Evolutionary conservation across 2,329 filamentous ascomycete genomes (phyloP), one percentile per base, ranked within the genome.

Genomic region (Aureobasidium uvarum): DNA sequence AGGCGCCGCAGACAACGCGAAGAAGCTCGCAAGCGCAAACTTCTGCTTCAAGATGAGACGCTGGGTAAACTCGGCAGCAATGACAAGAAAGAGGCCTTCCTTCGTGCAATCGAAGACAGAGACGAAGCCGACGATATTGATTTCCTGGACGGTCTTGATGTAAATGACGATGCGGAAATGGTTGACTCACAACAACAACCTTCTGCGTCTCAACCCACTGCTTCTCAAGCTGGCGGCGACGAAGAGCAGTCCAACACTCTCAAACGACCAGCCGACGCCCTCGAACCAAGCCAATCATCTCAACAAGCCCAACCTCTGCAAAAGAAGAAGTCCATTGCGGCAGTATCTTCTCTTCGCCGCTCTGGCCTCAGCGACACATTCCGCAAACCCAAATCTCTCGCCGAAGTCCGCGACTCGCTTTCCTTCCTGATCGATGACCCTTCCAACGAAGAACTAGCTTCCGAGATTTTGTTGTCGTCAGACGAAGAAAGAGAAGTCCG

Each of bases 11-110:
- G 96, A 81, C 89, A 92, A 62, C 85, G 88, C 45, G 91, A 97
- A 73, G 96, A 96, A 76, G 90, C 90, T 41, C 91, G 91, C 78
- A 96, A 96, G 89, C 89, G 92, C 65, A 92, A 92, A 75, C 90
- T 93, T 7, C 83, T 99, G 10, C 85, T 96, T 54, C 84, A 90
- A 28, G 93, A 98, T 72, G 93, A 96, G 76, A 91, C 92, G 43
- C 86, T 99, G 71, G 74, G 74, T 13, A 75, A 71, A 67, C 69
- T 69, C 25, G 77, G 92, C 91, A 39, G 87, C 92, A 74, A 92
- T 96, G 71, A 91, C 91, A 2, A 93, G 74, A 94, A 92, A 74
- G 85, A 89, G 67, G 95, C 95, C 0, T 99, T 99, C 79, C 83
- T 99, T 70, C 88, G 87, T 69, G 92, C 92, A 7, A 90, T 99